These are phyloP conservation scores for Spencermartinsiella europaea DNA, from an alignment of 805 yeast genomes.

Conservation along the genomic window DNA sequence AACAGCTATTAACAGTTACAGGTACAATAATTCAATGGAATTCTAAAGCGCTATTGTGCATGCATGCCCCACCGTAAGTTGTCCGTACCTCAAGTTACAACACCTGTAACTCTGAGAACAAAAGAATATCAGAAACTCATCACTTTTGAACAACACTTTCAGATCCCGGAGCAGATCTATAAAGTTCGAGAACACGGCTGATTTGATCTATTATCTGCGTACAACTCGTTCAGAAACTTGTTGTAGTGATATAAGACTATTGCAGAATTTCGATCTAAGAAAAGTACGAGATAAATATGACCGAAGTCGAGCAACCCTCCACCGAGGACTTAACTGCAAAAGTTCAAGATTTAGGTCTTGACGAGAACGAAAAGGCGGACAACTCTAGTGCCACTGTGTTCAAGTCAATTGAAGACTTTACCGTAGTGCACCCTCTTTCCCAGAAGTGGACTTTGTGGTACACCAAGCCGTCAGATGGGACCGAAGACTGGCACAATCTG, in stretches of 20 bases:
- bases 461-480: constrained; percentile 81
- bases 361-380: not conserved
- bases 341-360: constrained; percentile 12
- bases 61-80: no score
- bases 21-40: no score
- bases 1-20: no score
- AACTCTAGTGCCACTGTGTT: constrained; percentile 18
- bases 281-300: no score
- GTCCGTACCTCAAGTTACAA: no score
- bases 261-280: no score
- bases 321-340: constrained; percentile 24
- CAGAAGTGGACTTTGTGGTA: constrained; percentile 96
- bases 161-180: not conserved
- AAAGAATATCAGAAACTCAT: not conserved
- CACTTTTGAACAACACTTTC: not conserved
- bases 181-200: no score
- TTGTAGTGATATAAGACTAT: no score
- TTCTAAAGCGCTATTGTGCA: no score
- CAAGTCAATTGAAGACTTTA: constrained; percentile 38
- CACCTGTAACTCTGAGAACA: not conserved
- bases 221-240: constrained; percentile 16
- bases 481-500: constrained; percentile 82
- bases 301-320: constrained; percentile 28
- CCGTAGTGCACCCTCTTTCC: constrained; percentile 83
- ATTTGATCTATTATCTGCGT: no score